Evolutionary conservation across 2,329 filamentous ascomycete genomes (phyloP).

Genomic region (Diaporthe velutina): DNA sequence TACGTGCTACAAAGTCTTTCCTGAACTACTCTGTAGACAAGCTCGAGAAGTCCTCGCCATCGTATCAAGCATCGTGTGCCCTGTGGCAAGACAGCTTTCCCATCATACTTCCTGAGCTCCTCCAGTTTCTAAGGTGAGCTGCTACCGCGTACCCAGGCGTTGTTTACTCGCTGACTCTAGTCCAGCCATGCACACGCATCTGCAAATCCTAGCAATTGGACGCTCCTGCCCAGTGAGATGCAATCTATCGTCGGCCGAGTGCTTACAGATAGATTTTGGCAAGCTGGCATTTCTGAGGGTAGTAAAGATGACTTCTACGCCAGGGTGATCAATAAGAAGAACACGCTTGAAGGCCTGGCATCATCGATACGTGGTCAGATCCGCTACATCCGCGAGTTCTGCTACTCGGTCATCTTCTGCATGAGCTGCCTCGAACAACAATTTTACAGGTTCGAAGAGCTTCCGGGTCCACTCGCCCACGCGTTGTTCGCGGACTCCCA

Average conservation of each 20-base stretch:
- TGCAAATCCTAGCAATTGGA: conserved; percentile 89
- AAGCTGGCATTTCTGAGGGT: conserved; percentile 94
- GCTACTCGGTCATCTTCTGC: conserved; percentile 94
- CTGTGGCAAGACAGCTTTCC: conserved; percentile 91
- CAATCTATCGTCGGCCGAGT: conserved; percentile 83
- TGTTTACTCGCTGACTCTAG: conserved; percentile 35
- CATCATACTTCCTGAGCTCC: conserved; percentile 84
- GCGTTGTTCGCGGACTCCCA: conserved; percentile 87
- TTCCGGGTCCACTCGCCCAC: conserved; percentile 85
- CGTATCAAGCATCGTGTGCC: conserved; percentile 80
- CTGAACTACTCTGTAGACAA: conserved; percentile 94
- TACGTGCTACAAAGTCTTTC: conserved; percentile 91
- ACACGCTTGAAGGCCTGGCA: conserved; percentile 91
- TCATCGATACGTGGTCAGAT: conserved; percentile 93
- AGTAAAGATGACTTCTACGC: conserved; percentile 98
- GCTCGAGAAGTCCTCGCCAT: conserved; percentile 77
- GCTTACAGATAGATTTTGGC: conserved; percentile 96
- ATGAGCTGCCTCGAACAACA: conserved; percentile 88
- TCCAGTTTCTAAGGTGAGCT: conserved; percentile 81
- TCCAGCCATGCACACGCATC: conserved; percentile 88
- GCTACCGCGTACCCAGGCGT: neutral
- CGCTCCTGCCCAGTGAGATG: conserved; percentile 80
- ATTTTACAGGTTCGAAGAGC: conserved; percentile 90
- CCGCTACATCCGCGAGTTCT: conserved; percentile 89
- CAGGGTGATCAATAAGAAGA: conserved; percentile 88